Evolutionary conservation across 2,329 filamentous ascomycete species (phyloP), one percentile per base, ranked within the genome.

Genomic region (Curvularia eragrostidis): DNA sequence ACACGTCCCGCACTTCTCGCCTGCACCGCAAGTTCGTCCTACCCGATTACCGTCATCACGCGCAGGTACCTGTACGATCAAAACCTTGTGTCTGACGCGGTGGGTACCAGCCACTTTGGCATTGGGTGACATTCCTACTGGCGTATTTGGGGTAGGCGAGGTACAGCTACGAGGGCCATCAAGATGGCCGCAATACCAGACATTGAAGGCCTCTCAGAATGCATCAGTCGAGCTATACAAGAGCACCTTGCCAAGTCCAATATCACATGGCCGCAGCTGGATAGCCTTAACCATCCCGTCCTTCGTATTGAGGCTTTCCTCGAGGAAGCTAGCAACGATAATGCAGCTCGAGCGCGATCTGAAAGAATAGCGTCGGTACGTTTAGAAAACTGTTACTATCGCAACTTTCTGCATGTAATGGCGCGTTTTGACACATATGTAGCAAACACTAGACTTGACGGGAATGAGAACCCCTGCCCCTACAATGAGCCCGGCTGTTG

Each of bases 231-330:
- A 43, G 69, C 69, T 1, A 70, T 75, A 36, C 68, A 72, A 36
- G 70, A 73, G 39, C 66, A 74, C 46, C 52, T 75, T 21, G 62
- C 65, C 24, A 67, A 57, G 19, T 65, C 58, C 7, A 68, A 72
- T 28, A 61, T 67, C 54, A 55, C 65, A 36, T 74, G 69, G 72
- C 68, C 69, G 21, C 67, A 68, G 26, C 61, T 69, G 23, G 64
- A 68, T 28, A 56, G 48, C 13, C 54, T 73, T 7, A 58, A 57
- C 21, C 66, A 59, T 24, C 71, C 71, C 3, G 62, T 72, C 15
- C 58, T 75, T 10, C 67, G 72, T 5, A 50, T 75, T 18, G 72
- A 75, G 44, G 70, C 72, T 24, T 75, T 73, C 38, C 56, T 75
- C 10, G 70, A 75, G 48, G 71, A 75, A 56, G 66, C 62, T 36